A percentile compares a stretch with the other conserved stretches of the same genome.
Conservation (phyloP, 106 monocot species). For the Dactylorhiza incarnata region DNA sequence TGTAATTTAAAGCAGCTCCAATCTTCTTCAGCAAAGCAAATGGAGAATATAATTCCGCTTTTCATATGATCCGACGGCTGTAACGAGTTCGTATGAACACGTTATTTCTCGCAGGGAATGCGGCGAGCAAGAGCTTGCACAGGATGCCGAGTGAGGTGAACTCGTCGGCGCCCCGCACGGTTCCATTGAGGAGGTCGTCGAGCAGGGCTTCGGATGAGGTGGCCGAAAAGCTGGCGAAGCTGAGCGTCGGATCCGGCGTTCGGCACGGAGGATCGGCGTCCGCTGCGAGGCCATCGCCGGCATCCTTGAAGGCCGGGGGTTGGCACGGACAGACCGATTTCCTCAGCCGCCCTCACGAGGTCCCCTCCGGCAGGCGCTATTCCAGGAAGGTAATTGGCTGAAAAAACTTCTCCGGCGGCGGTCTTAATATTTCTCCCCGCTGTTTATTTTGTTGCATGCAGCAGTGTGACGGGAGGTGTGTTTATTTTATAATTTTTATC, state of each 20-base stretch:
- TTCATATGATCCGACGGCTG: too few species aligned
- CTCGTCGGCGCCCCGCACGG: neutral
- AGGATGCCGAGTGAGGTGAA: neutral
- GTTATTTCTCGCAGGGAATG: neutral
- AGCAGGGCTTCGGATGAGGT: conserved; percentile 20
- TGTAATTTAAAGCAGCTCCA: neutral
- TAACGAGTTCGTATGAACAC: neutral
- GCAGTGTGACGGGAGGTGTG: too few species aligned
- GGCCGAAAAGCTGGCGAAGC: conserved; percentile 32
- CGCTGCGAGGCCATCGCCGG: conserved; percentile 16
- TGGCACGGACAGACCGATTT: conserved; percentile 35
- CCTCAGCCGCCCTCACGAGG: conserved; percentile 16
- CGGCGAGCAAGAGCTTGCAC: neutral
- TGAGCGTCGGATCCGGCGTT: conserved; percentile 25
- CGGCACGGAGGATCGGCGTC: neutral
- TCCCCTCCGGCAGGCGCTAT: conserved; percentile 31
- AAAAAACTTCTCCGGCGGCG: neutral
- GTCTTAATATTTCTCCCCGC: too few species aligned
- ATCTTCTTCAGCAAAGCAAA: neutral
- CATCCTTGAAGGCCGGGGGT: conserved; percentile 62
- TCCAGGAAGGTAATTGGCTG: conserved; percentile 31
- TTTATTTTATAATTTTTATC: too few species aligned
- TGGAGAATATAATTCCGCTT: neutral
- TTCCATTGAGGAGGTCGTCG: conserved; percentile 1
- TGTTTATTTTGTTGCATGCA: too few species aligned